phyloP scores from a whole-genome alignment of 371 early-diverging fungal species.

The Umbelopsis sp. region DNA sequence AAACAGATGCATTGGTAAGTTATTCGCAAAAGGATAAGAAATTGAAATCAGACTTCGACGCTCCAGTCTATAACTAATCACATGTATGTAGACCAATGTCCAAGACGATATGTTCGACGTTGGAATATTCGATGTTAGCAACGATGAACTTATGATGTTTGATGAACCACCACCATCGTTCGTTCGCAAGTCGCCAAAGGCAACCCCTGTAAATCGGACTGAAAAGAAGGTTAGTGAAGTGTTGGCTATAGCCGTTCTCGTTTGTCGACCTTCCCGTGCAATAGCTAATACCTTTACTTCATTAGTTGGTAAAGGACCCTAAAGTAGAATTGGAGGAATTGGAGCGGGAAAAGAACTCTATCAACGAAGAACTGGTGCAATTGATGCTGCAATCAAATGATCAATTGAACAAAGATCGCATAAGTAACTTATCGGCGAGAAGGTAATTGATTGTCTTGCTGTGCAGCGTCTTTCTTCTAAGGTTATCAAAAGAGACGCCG shows the following conservation, averaged over 20 bases:
- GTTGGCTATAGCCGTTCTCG: background rate
- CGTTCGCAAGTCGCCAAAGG: background rate
- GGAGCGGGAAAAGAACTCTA: conserved; percentile 15
- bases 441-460: background rate
- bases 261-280: too few species aligned
- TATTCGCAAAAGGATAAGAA: background rate
- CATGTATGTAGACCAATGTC: background rate
- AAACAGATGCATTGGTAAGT: background rate
- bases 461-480: too few species aligned
- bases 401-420: background rate
- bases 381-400: conserved; percentile 5
- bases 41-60: too few species aligned
- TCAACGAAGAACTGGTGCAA: conserved; percentile 20
- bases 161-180: background rate
- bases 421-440: background rate
- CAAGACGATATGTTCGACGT: background rate
- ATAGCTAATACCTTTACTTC: background rate
- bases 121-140: background rate
- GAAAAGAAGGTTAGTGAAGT: background rate
- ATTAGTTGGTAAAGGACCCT: background rate
- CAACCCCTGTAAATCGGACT: too few species aligned
- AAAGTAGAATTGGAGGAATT: background rate
- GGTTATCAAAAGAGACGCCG: too few species aligned
- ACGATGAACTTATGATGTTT: conserved; percentile 1
- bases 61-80: too few species aligned